Percentiles rank a stretch among this genome's conserved stretches.
Evolutionary conservation across 1,284 basidiomycete genomes (phyloP).

Genomic region (Trametes sp.): DNA sequence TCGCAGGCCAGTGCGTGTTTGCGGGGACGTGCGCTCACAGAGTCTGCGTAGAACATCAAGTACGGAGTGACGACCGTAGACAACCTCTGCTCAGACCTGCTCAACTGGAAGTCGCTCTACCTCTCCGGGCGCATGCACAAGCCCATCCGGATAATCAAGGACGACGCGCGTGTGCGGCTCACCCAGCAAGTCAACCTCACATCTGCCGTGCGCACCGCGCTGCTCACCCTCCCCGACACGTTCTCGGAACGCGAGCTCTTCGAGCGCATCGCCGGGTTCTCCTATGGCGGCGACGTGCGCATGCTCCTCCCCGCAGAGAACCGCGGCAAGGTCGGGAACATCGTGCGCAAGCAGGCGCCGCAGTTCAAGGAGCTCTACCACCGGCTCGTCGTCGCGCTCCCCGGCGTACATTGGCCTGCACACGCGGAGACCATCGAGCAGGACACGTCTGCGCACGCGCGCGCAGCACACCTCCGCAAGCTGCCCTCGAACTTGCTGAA

Average conservation of each 20-base stretch:
- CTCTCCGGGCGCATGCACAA: slow-evolving; percentile 98
- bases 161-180: slow-evolving; percentile 87
- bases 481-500: slow-evolving; percentile 74
- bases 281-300: slow-evolving; percentile 91
- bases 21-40: slow-evolving; percentile 18
- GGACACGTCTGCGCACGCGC: slow-evolving; percentile 69
- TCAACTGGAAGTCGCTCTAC: slow-evolving; percentile 95
- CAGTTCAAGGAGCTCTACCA: slow-evolving; percentile 92
- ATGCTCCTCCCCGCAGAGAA: slow-evolving; percentile 97
- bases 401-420: slow-evolving; percentile 75
- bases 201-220: slow-evolving; percentile 86
- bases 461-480: slow-evolving; percentile 78
- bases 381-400: slow-evolving; percentile 76
- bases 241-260: slow-evolving; percentile 88
- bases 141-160: slow-evolving; percentile 88
- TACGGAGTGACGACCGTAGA: slow-evolving; percentile 97
- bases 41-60: slow-evolving; percentile 82
- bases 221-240: slow-evolving; percentile 64
- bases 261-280: slow-evolving; percentile 85
- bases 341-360: slow-evolving; percentile 82
- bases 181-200: slow-evolving; percentile 94
- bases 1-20: slow-evolving; percentile 5
- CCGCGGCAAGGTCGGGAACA: slow-evolving; percentile 92
- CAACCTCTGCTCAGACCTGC: slow-evolving; percentile 86
- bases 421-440: slow-evolving; percentile 66